phyloP scores from a whole-genome alignment of 495 filamentous ascomycete species.

The Xylaria curta region DNA sequence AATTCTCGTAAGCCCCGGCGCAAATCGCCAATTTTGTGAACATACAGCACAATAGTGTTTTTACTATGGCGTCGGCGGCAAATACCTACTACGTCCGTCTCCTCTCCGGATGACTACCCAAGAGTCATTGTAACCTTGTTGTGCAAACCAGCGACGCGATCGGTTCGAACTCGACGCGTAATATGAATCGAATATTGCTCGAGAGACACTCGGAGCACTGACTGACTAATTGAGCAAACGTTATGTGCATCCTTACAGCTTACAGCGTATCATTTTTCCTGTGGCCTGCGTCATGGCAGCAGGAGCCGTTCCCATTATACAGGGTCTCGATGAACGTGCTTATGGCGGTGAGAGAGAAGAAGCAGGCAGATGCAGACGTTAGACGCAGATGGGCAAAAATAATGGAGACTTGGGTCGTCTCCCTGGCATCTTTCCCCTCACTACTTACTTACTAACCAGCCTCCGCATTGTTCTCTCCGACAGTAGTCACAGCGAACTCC shows the following conservation, averaged over 20 bases:
- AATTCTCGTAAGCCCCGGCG: conserved; percentile 12
- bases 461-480: conserved; percentile 12
- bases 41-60: neutral
- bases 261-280: neutral
- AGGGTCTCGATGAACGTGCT: conserved; percentile 10
- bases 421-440: conserved; percentile 21
- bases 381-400: conserved; percentile 6
- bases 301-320: conserved; percentile 11
- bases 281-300: conserved; percentile 13
- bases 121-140: conserved; percentile 3
- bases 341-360: conserved; percentile 24
- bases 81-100: neutral
- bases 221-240: conserved; percentile 5
- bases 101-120: neutral
- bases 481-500: neutral
- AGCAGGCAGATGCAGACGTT: conserved; percentile 5
- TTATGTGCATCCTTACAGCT: neutral
- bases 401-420: conserved; percentile 11
- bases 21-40: conserved; percentile 15
- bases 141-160: conserved; percentile 1
- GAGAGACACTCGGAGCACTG: neutral
- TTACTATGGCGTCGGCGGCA: conserved; percentile 1
- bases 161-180: conserved; percentile 1
- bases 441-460: neutral
- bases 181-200: neutral